Evolutionary conservation across 2,329 filamentous ascomycete species (phyloP).

Genomic region (Neonectria magnoliae): DNA sequence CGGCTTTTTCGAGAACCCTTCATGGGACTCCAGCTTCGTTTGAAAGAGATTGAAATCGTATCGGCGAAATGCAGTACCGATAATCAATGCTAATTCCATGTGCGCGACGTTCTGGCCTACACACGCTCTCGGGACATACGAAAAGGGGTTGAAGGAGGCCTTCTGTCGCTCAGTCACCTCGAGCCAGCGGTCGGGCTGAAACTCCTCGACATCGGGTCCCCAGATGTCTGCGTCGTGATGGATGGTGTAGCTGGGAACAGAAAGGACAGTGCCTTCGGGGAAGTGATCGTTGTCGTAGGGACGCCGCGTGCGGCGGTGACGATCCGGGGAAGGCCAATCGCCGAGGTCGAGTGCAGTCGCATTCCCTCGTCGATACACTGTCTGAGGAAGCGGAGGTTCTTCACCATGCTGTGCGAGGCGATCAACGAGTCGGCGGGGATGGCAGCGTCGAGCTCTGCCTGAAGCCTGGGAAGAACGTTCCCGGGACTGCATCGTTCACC

Average conservation of each 20-base stretch:
- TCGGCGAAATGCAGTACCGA: constrained; percentile 20
- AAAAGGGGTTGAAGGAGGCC: constrained; percentile 26
- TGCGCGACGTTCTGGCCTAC: constrained; percentile 28
- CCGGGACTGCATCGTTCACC: constrained; percentile 22
- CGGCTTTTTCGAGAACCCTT: constrained; percentile 29
- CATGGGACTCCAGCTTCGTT: constrained; percentile 18
- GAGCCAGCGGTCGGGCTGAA: constrained; percentile 24
- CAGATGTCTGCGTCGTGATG: constrained; percentile 26
- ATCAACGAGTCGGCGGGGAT: constrained; percentile 13
- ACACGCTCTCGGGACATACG: constrained; percentile 24
- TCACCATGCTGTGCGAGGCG: constrained; percentile 18
- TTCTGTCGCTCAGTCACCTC: constrained; percentile 21
- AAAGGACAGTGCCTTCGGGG: constrained; percentile 25
- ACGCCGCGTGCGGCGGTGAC: constrained; percentile 21
- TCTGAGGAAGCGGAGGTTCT: constrained; percentile 22
- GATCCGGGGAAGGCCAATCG: constrained; percentile 24
- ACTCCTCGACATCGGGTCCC: constrained; percentile 24
- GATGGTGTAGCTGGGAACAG: constrained; percentile 24
- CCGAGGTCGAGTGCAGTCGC: constrained; percentile 26
- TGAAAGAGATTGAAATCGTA: constrained; percentile 25
- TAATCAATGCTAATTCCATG: constrained; percentile 27
- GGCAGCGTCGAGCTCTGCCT: constrained; percentile 22
- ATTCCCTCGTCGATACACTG: constrained; percentile 26
- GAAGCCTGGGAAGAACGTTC: constrained; percentile 14
- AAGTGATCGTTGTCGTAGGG: constrained; percentile 22